phyloP scores from a whole-genome alignment of 768 basidiomycete genomes.

The Kwoniella dejecticola region DNA sequence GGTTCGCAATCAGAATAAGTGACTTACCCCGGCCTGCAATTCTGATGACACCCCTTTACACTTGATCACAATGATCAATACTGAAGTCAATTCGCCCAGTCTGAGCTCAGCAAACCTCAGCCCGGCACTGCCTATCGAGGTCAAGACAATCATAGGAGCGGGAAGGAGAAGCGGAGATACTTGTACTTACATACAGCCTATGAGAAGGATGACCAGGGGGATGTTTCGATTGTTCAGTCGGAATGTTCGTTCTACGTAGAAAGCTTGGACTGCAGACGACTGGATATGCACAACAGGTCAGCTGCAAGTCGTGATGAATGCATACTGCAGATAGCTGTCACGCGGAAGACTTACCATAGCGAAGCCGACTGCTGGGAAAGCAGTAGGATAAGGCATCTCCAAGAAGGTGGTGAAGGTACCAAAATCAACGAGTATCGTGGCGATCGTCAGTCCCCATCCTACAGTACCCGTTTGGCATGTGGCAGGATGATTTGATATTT shows the following conservation, averaged over 20 bases:
- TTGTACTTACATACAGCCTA: neutral
- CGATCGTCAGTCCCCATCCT: neutral
- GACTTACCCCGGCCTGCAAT: slow-evolving; percentile 1
- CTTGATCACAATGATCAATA: neutral
- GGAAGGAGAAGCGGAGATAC: too few relatives aligned
- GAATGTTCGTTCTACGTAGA: slow-evolving; percentile 7
- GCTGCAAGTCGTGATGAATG: neutral
- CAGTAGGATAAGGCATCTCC: neutral
- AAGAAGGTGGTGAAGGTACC: neutral
- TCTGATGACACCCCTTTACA: neutral
- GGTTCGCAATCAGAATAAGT: too few relatives aligned
- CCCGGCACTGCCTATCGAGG: neutral
- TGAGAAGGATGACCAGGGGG: neutral
- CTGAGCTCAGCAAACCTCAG: neutral
- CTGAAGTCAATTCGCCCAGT: neutral
- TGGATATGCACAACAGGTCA: neutral
- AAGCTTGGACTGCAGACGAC: neutral
- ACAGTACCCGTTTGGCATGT: too few relatives aligned
- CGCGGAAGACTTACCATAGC: neutral
- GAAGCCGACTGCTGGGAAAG: slow-evolving; percentile 2
- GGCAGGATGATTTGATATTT: neutral
- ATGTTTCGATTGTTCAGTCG: slow-evolving; percentile 8
- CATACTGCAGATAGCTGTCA: neutral
- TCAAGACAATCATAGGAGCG: neutral
- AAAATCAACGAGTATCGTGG: neutral